phyloP scores from a whole-genome alignment of 2,329 filamentous ascomycete genomes.

The Colletotrichum sojae region DNA sequence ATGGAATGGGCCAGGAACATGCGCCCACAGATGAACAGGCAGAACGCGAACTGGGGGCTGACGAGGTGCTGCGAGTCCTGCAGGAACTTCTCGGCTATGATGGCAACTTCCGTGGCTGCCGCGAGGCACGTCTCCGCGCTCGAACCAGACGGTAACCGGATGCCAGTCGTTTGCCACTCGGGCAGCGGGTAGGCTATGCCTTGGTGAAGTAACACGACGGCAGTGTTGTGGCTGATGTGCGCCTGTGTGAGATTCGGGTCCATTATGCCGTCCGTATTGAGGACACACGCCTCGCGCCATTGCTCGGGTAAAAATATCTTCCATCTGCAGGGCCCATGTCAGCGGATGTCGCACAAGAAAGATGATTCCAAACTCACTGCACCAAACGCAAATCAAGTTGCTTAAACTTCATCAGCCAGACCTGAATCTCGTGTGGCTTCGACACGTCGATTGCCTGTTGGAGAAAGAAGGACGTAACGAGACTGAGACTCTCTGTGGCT shows the following conservation, averaged over 20 bases:
- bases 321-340: conserved; percentile 50
- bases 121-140: conserved; percentile 57
- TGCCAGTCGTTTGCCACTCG: conserved; percentile 48
- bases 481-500: conserved; percentile 58
- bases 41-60: conserved; percentile 56
- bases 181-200: conserved; percentile 55
- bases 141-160: conserved; percentile 53
- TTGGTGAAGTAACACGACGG: conserved; percentile 58
- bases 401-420: conserved; percentile 61
- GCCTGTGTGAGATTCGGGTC: conserved; percentile 61
- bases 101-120: conserved; percentile 55
- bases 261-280: conserved; percentile 56
- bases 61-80: conserved; percentile 48
- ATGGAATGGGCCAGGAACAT: conserved; percentile 51
- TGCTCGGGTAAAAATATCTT: conserved; percentile 60
- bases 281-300: conserved; percentile 57
- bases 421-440: conserved; percentile 53
- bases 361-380: conserved; percentile 48
- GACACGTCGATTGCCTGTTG: conserved; percentile 56
- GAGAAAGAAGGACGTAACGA: conserved; percentile 59
- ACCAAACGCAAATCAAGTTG: conserved; percentile 59
- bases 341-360: not conserved
- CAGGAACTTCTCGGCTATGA: conserved; percentile 54
- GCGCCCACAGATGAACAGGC: conserved; percentile 53
- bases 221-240: conserved; percentile 59